Base-by-base conservation (phyloP, 2,329 filamentous ascomycete genomes). In the Cladosporium sp. region DNA sequence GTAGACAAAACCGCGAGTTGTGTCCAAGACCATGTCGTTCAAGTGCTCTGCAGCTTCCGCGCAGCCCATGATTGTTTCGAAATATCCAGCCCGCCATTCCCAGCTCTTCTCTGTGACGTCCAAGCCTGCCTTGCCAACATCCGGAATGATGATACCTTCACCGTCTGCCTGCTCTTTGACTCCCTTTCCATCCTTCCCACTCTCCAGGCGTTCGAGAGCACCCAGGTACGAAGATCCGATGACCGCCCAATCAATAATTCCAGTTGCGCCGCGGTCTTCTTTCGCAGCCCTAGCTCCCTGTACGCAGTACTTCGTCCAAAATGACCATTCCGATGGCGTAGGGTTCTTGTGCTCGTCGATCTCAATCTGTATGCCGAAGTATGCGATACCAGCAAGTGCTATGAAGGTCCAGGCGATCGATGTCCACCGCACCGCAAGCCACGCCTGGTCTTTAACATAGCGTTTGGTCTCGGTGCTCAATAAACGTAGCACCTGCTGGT, bases 11-110 rank as follows among this genome's bases (percentile, higher is more conserved):
- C 85, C 84, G 69, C 88, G 84, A 10, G 85, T 89, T 54, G 79
- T 87, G 77, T 96, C 92, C 52, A 85, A 83, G 18, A 96, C 83
- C 85, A 89, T 92, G 58, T 90, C 90, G 69, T 97, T 92, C 28
- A 96, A 80, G 71, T 93, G 87, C 78, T 97, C 93, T 4, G 92
- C 88, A 0, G 89, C 87, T 70, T 87, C 87, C 0, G 90, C 93
- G 67, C 87, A 87, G 12, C 90, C 85, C 87, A 97, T 92, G 57
- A 97, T 80, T 3, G 89, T 85, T 73, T 96, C 88, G 74, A 90
- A 93, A 78, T 98, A 98, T 0, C 92, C 93, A 65, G 92, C 84
- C 72, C 90, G 84, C 94, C 93, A 98, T 59, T 90, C 84, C 78
- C 96, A 92, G 69, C 88, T 90, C 81, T 93, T 96, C 7, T 80